phyloP scores from a whole-genome alignment of 257 asterid species.

The Solanum pinnatisectum region DNA sequence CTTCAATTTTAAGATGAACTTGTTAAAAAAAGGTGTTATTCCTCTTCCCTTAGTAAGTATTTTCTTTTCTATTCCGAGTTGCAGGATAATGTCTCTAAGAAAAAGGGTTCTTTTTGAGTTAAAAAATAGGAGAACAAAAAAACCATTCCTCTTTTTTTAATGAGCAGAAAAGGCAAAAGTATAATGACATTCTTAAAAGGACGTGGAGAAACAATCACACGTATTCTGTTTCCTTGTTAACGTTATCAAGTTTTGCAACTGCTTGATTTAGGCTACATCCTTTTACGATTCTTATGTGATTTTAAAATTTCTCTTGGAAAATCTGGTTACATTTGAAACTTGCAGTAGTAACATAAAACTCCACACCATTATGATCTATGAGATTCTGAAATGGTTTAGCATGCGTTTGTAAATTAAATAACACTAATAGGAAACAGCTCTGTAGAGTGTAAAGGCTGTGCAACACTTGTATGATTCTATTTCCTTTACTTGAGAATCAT shows the following conservation, averaged over 20 bases:
- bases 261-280: not conserved
- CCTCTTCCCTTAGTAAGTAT: not conserved
- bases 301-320: not conserved
- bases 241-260: not conserved
- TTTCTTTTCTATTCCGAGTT: not conserved
- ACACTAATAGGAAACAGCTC: not conserved
- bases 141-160: not conserved
- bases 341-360: not conserved
- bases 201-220: not conserved
- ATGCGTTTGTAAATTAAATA: not conserved
- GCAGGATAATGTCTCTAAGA: not conserved
- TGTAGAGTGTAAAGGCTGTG: not conserved
- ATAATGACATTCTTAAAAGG: not conserved
- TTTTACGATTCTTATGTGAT: not conserved
- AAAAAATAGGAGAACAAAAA: not conserved
- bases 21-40: not conserved
- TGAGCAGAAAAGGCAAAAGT: not conserved
- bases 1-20: not conserved
- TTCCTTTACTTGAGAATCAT: not conserved
- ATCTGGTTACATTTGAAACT: not conserved
- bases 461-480: not conserved
- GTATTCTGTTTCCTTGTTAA: not conserved
- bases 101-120: not conserved
- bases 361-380: not conserved
- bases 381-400: not conserved